Percentiles rank a stretch among this genome's conserved stretches.
Evolutionary conservation across 352 stramenopile genomes (phyloP).

Genomic region (Elongisporangium prolatum): DNA sequence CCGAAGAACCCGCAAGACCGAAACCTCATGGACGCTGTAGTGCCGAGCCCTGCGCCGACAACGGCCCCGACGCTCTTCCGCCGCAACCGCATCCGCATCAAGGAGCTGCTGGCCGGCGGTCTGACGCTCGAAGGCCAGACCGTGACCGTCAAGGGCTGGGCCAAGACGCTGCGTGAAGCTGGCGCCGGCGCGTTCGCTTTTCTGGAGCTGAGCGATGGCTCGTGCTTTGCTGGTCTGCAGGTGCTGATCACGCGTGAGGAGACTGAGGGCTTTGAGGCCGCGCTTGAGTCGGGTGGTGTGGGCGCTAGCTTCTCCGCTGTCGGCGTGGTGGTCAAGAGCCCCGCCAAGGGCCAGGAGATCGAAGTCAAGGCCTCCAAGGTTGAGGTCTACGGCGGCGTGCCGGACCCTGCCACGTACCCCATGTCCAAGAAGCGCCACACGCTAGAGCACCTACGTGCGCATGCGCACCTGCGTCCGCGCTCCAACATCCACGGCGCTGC

Average conservation of each 20-base stretch:
- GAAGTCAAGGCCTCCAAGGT: constrained; percentile 90
- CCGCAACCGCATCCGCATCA: constrained; percentile 80
- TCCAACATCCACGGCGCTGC: constrained; percentile 90
- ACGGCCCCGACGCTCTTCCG: constrained; percentile 62
- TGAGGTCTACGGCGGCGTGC: constrained; percentile 81
- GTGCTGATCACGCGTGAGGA: constrained; percentile 77
- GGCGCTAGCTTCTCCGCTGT: constrained; percentile 80
- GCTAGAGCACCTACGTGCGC: constrained; percentile 90
- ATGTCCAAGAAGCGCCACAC: constrained; percentile 93
- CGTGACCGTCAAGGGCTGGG: constrained; percentile 93
- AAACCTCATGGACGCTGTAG: constrained; percentile 38
- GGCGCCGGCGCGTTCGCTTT: constrained; percentile 91
- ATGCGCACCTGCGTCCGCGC: constrained; percentile 91
- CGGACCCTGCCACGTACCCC: constrained; percentile 86
- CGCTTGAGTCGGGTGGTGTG: constrained; percentile 78
- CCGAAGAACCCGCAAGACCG: background rate
- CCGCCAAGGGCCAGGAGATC: constrained; percentile 89
- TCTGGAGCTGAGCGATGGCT: constrained; percentile 95
- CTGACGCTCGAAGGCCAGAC: constrained; percentile 72
- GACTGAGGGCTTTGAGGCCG: constrained; percentile 75
- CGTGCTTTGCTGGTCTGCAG: constrained; percentile 84
- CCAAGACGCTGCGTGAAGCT: constrained; percentile 88
- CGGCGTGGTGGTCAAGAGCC: constrained; percentile 83
- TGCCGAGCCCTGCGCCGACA: constrained; percentile 34
- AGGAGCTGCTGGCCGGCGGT: constrained; percentile 66